Conservation (phyloP, 2,329 filamentous ascomycete genomes). For the Exophiala alcalophila region DNA sequence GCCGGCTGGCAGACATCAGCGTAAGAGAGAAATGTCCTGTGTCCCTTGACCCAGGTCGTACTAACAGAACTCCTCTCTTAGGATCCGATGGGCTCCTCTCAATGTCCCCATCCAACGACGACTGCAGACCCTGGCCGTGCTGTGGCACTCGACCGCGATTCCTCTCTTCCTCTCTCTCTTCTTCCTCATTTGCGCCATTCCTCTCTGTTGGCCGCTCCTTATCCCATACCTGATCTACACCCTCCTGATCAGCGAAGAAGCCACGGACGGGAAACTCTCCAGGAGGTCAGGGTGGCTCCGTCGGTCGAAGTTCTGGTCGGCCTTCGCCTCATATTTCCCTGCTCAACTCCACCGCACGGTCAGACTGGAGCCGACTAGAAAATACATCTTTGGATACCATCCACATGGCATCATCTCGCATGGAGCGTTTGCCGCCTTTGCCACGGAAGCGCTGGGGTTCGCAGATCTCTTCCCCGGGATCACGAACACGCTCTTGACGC, state of each 20-base stretch:
- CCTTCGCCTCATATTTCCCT: conserved; percentile 92
- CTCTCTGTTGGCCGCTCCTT: conserved; percentile 80
- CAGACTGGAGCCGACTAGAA: conserved; percentile 72
- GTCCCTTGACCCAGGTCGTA: no score
- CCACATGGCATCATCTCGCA: conserved; percentile 97
- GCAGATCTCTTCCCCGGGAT: conserved; percentile 86
- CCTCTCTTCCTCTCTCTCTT: conserved; percentile 72
- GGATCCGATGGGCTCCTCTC: conserved; percentile 81
- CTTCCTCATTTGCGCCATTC: conserved; percentile 87
- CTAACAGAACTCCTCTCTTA: conserved; percentile 34
- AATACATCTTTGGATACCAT: conserved; percentile 97
- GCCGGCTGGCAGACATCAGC: conserved; percentile 52
- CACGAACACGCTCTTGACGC: conserved; percentile 85
- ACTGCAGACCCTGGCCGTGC: conserved; percentile 73
- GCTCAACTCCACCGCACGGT: conserved; percentile 81
- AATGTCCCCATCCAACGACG: conserved; percentile 69
- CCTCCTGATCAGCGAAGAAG: conserved; percentile 69
- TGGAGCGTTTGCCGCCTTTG: conserved; percentile 90
- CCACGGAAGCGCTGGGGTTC: conserved; percentile 85
- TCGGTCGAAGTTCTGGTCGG: conserved; percentile 72
- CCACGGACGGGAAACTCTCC: conserved; percentile 69
- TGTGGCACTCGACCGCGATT: conserved; percentile 70
- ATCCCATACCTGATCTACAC: conserved; percentile 80
- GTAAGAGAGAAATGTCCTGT: no score
- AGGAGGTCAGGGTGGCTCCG: conserved; percentile 74